phyloP scores from a whole-genome alignment of 345 rosid species.

The Citrus trifoliata region DNA sequence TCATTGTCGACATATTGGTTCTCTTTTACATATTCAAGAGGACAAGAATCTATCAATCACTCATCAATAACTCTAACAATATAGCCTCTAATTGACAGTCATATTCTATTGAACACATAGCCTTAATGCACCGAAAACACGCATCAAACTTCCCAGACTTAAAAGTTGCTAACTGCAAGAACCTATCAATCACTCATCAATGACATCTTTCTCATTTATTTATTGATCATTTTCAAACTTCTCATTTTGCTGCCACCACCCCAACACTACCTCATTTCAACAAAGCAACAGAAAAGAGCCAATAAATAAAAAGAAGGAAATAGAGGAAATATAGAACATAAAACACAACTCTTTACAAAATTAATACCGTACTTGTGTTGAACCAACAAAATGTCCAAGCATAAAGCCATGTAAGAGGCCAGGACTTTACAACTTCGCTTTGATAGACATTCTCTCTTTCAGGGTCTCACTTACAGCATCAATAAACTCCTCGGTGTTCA shows the following conservation, averaged over 20 bases:
- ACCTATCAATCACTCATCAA: neutral
- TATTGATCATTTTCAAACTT: neutral
- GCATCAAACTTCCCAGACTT: neutral
- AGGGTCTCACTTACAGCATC: slow-evolving; percentile 68
- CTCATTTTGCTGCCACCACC: neutral
- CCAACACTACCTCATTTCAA: neutral
- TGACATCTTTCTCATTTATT: neutral
- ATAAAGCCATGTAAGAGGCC: neutral
- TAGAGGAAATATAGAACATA: neutral
- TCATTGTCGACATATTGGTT: neutral
- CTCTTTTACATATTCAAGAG: neutral
- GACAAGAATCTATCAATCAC: no score
- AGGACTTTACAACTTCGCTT: slow-evolving; percentile 20
- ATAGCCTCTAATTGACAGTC: neutral
- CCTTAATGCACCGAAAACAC: neutral
- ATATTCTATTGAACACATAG: neutral
- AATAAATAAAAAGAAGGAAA: neutral
- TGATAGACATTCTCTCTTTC: slow-evolving; percentile 36
- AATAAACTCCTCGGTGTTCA: slow-evolving; percentile 70
- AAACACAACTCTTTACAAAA: neutral
- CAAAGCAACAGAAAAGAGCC: neutral
- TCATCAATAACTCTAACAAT: neutral
- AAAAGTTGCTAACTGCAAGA: neutral
- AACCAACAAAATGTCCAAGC: neutral
- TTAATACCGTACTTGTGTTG: neutral